Evolutionary conservation across 2,329 filamentous ascomycete genomes (phyloP), one percentile per base, ranked within the genome.

Genomic region (Amauroascus niger): DNA sequence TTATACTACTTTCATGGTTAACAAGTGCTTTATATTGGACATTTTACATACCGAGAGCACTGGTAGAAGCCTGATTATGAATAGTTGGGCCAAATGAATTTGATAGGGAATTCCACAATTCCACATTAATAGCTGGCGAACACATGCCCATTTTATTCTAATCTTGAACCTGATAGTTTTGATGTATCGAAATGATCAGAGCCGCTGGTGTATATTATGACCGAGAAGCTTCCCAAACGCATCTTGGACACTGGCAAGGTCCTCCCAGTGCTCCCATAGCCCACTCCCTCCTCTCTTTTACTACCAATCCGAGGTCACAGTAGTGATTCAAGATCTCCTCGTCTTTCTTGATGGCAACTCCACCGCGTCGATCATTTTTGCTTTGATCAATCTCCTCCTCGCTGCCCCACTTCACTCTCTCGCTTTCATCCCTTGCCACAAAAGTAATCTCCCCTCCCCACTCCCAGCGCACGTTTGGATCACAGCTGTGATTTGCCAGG

Each of bases 281-380:
- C 89, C 91, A 96, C 63, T 94, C 90, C 57, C 93, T 80, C 54
- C 93, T 79, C 65, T 93, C 80, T 60, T 83, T 79, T 1, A 96
- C 89, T 0, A 80, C 77, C 55, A 97, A 67, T 18, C 80, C 76
- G 51, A 95, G 78, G 71, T 97, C 93, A 67, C 90, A 96, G 68
- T 98, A 98, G 70, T 97, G 91, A 66, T 89, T 95, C 58, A 95
- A 69, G 43, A 97, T 82, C 73, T 98, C 91, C 57, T 95, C 83
- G 4, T 86, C 90, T 49, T 80, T 80, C 62, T 76, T 81, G 61
- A 97, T 82, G 0, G 87, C 87, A 0, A 78, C 78, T 2, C n/a
- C n/a, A 1, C 70, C 67, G 1, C 61, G 61, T 6, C 41, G 49
- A 35, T 49, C 54, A 39, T 49, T 60, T 54, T 59, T 56, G 54